Percentiles rank a stretch among this genome's conserved stretches.
Evolutionary conservation across 2,329 filamentous ascomycete genomes (phyloP).

Genomic region (Aureobasidium sp.): DNA sequence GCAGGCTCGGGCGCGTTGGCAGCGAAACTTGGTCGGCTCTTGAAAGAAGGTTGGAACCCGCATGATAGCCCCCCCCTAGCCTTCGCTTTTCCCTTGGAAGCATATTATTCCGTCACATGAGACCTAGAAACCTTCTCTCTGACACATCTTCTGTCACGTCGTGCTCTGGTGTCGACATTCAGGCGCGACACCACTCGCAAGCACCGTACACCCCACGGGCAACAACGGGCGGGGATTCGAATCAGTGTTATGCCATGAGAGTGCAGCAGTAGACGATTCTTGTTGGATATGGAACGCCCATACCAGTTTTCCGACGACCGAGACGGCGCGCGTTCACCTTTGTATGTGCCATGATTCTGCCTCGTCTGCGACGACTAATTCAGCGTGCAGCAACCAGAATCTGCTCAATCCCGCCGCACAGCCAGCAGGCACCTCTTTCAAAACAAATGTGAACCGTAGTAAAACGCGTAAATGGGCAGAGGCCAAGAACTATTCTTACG

Average conservation of each 20-base stretch:
- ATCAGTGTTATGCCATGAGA: constrained; percentile 7
- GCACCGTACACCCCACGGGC: background rate
- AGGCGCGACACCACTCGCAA: background rate
- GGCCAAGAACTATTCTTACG: constrained; percentile 77
- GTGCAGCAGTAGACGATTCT: background rate
- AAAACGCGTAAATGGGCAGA: constrained; percentile 96
- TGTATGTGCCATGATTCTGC: constrained; percentile 19
- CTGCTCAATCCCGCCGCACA: constrained; percentile 18
- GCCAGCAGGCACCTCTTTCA: constrained; percentile 52
- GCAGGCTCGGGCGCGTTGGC: constrained; percentile 1
- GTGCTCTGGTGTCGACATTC: background rate
- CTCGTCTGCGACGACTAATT: constrained; percentile 12
- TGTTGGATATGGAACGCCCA: constrained; percentile 28
- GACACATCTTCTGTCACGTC: background rate
- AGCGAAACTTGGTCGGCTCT: background rate
- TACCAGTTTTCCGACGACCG: constrained; percentile 29
- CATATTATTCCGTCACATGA: constrained; percentile 2
- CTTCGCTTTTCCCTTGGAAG: background rate
- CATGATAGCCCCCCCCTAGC: background rate
- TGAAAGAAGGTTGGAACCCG: background rate
- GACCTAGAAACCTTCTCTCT: background rate
- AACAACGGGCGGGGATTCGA: constrained; percentile 4
- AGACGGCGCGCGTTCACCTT: constrained; percentile 26
- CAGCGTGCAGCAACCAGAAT: constrained; percentile 22
- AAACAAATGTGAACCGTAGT: constrained; percentile 75